phyloP scores from a whole-genome alignment of 2,329 filamentous ascomycete genomes.

The Elsinoe necatrix region DNA sequence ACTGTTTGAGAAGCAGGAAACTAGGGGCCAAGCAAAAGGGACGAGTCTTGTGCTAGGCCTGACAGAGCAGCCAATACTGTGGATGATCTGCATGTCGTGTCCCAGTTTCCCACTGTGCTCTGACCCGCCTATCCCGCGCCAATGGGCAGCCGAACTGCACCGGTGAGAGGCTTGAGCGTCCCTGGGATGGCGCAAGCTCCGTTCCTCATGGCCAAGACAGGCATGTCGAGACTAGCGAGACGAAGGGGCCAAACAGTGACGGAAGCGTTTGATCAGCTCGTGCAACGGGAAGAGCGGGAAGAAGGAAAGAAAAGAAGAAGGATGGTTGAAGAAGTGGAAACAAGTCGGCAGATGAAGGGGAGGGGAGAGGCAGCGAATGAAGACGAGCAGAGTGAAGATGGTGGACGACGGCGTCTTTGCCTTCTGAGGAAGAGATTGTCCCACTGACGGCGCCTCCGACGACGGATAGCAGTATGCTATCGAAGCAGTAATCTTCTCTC shows the following conservation, averaged over 20 bases:
- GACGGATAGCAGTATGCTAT: background rate
- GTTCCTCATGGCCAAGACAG: background rate
- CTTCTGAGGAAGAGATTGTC: slow-evolving; percentile 10
- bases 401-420: background rate
- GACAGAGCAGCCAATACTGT: background rate
- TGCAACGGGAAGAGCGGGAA: background rate
- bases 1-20: background rate
- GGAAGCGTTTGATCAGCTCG: slow-evolving; percentile 3
- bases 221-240: slow-evolving; percentile 1
- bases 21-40: slow-evolving; percentile 10
- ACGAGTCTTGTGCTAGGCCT: background rate
- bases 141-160: slow-evolving; percentile 10
- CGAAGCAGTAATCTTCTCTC: background rate
- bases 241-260: slow-evolving; percentile 6
- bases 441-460: slow-evolving; percentile 1
- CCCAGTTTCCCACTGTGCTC: background rate
- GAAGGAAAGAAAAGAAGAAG: background rate
- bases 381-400: background rate
- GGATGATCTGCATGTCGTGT: slow-evolving; percentile 12
- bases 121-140: background rate
- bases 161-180: slow-evolving; percentile 9
- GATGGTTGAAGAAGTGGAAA: background rate
- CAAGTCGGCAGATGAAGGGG: slow-evolving; percentile 10
- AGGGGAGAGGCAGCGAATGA: background rate
- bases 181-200: slow-evolving; percentile 8